Percentiles rank a stretch among this genome's conserved stretches.
Conservation (phyloP, 495 filamentous ascomycete genomes). For the Xylaria telfairii region DNA sequence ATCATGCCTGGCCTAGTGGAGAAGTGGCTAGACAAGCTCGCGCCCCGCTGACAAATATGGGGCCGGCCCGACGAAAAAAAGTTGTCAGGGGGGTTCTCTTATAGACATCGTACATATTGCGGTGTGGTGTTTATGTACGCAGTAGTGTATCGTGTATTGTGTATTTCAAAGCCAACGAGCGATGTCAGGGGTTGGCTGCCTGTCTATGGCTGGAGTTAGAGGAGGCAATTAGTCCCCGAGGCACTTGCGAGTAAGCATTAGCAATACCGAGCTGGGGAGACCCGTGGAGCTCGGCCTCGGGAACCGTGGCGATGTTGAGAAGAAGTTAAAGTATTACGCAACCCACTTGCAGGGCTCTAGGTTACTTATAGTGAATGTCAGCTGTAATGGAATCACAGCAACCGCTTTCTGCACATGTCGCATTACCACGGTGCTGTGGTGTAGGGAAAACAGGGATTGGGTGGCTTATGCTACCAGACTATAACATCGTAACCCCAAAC, state of each 20-base stretch:
- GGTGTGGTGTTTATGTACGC: neutral
- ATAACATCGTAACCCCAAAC: neutral
- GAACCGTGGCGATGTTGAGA: constrained; percentile 6
- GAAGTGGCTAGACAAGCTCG: neutral
- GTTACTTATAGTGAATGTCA: neutral
- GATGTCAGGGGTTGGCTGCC: neutral
- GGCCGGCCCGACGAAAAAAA: neutral
- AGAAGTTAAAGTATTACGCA: constrained; percentile 9
- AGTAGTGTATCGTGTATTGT: neutral
- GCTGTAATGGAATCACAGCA: neutral
- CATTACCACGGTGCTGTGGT: neutral
- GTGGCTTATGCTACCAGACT: neutral
- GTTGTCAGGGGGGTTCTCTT: neutral
- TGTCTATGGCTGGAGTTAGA: neutral
- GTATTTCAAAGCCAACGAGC: too few species aligned
- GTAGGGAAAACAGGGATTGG: neutral
- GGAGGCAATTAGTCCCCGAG: too few species aligned
- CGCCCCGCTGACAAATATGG: constrained; percentile 22
- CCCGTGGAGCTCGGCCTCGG: too few species aligned
- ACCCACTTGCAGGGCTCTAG: neutral
- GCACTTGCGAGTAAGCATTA: too few species aligned
- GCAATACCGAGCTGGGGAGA: too few species aligned
- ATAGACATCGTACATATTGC: neutral
- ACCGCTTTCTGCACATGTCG: neutral
- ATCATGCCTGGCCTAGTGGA: neutral